Evolutionary conservation across 2,329 filamentous ascomycete species (phyloP), one percentile per base, ranked within the genome.

Genomic region (Nigrospora sphaerica): DNA sequence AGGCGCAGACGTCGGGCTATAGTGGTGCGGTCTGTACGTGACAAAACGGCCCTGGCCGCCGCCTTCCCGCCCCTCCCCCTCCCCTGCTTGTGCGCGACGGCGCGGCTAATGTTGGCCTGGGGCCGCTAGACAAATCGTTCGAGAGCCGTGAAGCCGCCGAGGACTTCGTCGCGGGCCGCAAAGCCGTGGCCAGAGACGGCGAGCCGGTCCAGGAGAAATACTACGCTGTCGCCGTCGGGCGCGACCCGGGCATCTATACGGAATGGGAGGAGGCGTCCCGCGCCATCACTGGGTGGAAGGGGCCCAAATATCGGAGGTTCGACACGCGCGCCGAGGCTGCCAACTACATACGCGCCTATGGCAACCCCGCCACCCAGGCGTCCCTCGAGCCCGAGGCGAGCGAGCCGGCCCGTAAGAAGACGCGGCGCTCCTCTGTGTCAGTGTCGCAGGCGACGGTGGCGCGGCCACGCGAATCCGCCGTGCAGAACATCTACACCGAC

Each of bases 41-140:
- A 46, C 34, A 13, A 10, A 14, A 32, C 32, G 12, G 23, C 11
- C 32, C n/a, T 12, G 6, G 17, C 17, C 32, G 5, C 9, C 33
- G 6, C n/a, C 42, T 10, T 13, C 28, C 3, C 23, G 23, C 10
- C 23, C 23, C 23, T 28, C 23, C 7, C 28, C 9, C n/a, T n/a
- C n/a, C n/a, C n/a, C n/a, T n/a, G n/a, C n/a, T 23, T 33, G 32
- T 4, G 28, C 11, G 31, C 6, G n/a, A 40, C 16, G 40, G 16
- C 18, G 44, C 7, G 32, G 43, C 40, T 33, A 39, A 49, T 31
- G 40, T 50, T 52, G 23, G 49, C 23, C 32, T 35, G 44, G 42
- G 35, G 18, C n/a, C 45, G 36, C 23, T 50, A 93, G 88, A 86
- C 72, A 92, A 93, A 69, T 88, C 86, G 1, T 96, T 95, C 61